A percentile compares a stretch with the other conserved stretches of the same genome.
phyloP scores from a whole-genome alignment of 2,329 filamentous ascomycete species.

The Cladosporium halotolerans region DNA sequence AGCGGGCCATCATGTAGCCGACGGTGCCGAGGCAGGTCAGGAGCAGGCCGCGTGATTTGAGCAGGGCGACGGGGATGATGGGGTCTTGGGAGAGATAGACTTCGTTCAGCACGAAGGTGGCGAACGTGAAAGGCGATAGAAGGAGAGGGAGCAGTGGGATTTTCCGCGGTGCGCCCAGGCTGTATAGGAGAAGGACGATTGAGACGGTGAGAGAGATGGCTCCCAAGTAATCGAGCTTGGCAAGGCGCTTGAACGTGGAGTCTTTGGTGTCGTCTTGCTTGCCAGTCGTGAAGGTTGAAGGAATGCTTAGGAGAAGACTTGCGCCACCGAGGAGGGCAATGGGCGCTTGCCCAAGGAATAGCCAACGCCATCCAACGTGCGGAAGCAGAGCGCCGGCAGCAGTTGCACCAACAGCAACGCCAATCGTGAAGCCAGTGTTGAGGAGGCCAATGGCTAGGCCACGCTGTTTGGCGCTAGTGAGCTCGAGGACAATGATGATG shows the following conservation, averaged over 20 bases:
- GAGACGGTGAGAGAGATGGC: conserved; percentile 57
- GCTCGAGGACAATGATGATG: conserved; percentile 69
- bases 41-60: conserved; percentile 64
- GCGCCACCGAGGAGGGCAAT: conserved; percentile 55
- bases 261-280: conserved; percentile 29
- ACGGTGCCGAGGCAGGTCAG: conserved; percentile 69
- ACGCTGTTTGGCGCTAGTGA: conserved; percentile 59
- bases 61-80: conserved; percentile 65
- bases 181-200: conserved; percentile 66
- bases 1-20: conserved; percentile 73
- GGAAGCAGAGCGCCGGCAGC: conserved; percentile 61
- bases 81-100: conserved; percentile 59
- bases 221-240: conserved; percentile 67
- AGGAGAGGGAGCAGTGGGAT: conserved; percentile 56
- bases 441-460: conserved; percentile 69
- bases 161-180: conserved; percentile 56
- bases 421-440: conserved; percentile 66
- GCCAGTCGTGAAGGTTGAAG: conserved; percentile 32
- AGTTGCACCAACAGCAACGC: conserved; percentile 65
- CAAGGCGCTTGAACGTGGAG: conserved; percentile 49
- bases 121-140: conserved; percentile 53
- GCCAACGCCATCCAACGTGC: conserved; percentile 62
- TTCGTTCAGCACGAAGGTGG: conserved; percentile 57
- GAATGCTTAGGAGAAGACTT: conserved; percentile 60
- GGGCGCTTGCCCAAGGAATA: conserved; percentile 70